Conservation (phyloP, 108 stramenopile genomes). For the Nitzschia putrida region DNA sequence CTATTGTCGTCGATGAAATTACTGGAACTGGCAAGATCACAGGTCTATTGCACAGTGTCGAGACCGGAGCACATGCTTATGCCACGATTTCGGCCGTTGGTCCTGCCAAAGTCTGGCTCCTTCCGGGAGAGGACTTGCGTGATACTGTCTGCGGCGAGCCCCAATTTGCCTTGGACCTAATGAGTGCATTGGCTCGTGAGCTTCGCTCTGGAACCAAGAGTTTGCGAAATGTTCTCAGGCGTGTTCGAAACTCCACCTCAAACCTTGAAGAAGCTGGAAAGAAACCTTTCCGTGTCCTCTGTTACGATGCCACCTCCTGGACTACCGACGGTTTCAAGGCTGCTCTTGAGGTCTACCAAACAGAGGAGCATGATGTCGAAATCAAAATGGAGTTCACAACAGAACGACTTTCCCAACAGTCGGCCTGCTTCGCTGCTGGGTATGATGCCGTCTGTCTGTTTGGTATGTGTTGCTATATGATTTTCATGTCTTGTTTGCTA, state of each 20-base stretch:
- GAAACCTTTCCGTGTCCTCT: conserved; percentile 48
- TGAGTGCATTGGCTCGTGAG: conserved; percentile 29
- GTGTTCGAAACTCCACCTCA: not conserved
- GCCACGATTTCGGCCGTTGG: conserved; percentile 44
- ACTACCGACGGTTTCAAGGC: conserved; percentile 50
- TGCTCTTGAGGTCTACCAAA: conserved; percentile 51
- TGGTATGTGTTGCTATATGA: not conserved
- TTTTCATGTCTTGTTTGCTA: not conserved
- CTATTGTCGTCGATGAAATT: conserved; percentile 32
- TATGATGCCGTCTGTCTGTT: conserved; percentile 78
- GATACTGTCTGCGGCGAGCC: conserved; percentile 23
- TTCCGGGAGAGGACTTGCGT: conserved; percentile 42
- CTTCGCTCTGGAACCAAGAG: conserved; percentile 10
- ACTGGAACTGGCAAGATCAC: conserved; percentile 55
- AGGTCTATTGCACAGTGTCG: conserved; percentile 38
- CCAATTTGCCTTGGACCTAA: conserved; percentile 40
- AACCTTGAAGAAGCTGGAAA: conserved; percentile 1
- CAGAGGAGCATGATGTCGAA: conserved; percentile 30
- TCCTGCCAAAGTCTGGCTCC: conserved; percentile 49
- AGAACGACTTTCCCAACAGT: conserved; percentile 45
- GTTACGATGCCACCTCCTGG: conserved; percentile 71
- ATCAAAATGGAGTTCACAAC: conserved; percentile 61
- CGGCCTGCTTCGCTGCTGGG: conserved; percentile 43
- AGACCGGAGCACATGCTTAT: conserved; percentile 36
- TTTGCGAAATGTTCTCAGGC: not conserved